Percentiles rank a stretch among this genome's conserved stretches.
These are phyloP conservation scores for Tetrastigma voinierianum DNA, from an alignment of 164 flowering plant species.

Conservation along the genomic window DNA sequence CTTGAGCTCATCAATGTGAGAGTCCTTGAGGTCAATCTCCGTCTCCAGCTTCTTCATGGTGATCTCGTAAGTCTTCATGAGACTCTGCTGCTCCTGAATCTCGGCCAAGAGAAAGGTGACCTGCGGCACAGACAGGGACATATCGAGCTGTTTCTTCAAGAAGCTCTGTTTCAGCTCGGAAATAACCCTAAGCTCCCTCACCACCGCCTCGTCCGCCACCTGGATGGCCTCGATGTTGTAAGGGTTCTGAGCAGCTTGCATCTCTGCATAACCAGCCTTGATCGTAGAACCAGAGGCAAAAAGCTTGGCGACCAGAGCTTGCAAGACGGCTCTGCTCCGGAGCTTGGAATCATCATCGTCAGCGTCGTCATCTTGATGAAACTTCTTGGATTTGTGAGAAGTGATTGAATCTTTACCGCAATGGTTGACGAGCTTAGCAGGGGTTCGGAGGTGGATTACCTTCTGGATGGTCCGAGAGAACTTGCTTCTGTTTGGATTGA, in stretches of 20 bases:
- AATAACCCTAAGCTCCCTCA: constrained; percentile 53
- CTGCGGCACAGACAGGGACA: constrained; percentile 46
- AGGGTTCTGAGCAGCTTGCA: constrained; percentile 82
- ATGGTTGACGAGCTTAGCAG: constrained; percentile 20
- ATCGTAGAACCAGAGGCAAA: constrained; percentile 73
- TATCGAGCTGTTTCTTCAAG: constrained; percentile 59
- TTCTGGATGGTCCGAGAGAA: constrained; percentile 30
- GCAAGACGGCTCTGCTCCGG: constrained; percentile 45
- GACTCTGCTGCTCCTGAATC: constrained; percentile 77
- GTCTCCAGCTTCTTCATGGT: constrained; percentile 57
- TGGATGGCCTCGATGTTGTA: constrained; percentile 67
- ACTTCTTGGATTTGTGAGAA: constrained; percentile 26
- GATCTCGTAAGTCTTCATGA: constrained; percentile 74
- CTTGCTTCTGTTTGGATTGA: constrained; percentile 27
- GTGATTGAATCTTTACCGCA: constrained; percentile 37
- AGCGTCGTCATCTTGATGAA: constrained; percentile 5
- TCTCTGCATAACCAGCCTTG: constrained; percentile 94
- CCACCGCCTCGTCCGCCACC: constrained; percentile 63
- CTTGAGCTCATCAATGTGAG: constrained; percentile 31
- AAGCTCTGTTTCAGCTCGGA: constrained; percentile 71
- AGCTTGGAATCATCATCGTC: constrained; percentile 23
- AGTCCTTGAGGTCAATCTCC: constrained; percentile 41
- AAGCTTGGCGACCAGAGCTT: constrained; percentile 71
- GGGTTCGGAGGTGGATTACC: constrained; percentile 26
- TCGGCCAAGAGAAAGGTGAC: constrained; percentile 68